Evolutionary conservation across 2,329 filamentous ascomycete genomes (phyloP).

Genomic region (Myriosclerotinia curreyana): DNA sequence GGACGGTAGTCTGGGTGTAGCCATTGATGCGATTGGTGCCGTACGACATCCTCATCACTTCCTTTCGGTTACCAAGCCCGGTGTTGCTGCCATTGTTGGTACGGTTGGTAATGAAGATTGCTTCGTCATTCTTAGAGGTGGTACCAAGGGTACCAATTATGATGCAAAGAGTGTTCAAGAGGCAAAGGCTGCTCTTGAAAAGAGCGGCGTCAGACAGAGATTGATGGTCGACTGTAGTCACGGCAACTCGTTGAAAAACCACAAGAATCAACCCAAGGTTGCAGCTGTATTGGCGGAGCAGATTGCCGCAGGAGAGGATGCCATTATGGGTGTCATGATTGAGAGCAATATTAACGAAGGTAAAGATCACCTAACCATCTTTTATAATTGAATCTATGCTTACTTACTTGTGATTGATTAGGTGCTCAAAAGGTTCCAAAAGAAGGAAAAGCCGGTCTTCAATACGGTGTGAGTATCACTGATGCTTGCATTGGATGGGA

Average conservation of each 20-base stretch:
- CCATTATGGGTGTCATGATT: conserved; percentile 97
- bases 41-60: conserved; percentile 94
- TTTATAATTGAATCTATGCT: conserved; percentile 4
- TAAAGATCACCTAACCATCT: conserved; percentile 39
- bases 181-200: conserved; percentile 73
- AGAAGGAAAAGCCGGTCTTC: conserved; percentile 78
- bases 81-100: conserved; percentile 89
- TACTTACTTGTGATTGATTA: conserved; percentile 36
- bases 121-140: conserved; percentile 92
- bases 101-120: conserved; percentile 95
- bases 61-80: conserved; percentile 94
- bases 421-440: conserved; percentile 87
- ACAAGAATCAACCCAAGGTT: conserved; percentile 96
- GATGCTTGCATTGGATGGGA: conserved; percentile 97
- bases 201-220: conserved; percentile 69
- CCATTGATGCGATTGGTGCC: conserved; percentile 92
- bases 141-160: conserved; percentile 91
- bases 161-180: conserved; percentile 79
- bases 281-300: conserved; percentile 78
- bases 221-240: conserved; percentile 99
- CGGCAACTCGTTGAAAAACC: conserved; percentile 92
- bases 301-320: conserved; percentile 74
- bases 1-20: conserved; percentile 83
- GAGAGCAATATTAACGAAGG: conserved; percentile 96
- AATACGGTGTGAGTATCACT: conserved; percentile 95